Evolutionary conservation across 1,139 yeast species (phyloP).

Genomic region (Hansenula sp.): DNA sequence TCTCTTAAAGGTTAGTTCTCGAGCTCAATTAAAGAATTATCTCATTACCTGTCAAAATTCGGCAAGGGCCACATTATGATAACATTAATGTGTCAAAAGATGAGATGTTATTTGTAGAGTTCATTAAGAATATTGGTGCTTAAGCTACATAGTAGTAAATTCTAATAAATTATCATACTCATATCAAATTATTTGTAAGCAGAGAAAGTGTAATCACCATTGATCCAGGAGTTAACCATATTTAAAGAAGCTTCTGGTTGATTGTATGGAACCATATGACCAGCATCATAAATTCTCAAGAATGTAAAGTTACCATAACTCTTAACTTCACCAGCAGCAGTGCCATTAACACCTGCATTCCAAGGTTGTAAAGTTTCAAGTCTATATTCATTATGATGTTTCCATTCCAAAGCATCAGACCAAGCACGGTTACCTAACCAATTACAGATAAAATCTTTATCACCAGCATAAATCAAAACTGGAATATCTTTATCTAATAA

Average conservation of each 20-base stretch:
- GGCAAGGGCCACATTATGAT: too few relatives aligned
- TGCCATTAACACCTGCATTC: constrained; percentile 29
- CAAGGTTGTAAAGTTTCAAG: constrained; percentile 35
- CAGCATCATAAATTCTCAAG: constrained; percentile 56
- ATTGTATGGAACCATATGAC: constrained; percentile 72
- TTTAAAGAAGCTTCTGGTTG: constrained; percentile 67
- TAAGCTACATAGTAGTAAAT: too few relatives aligned
- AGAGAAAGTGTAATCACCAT: constrained; percentile 35
- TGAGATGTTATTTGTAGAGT: too few relatives aligned
- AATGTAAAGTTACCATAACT: constrained; percentile 49
- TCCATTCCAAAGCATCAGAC: constrained; percentile 68
- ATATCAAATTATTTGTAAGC: constrained; percentile 2
- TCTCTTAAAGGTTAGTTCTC: too few relatives aligned
- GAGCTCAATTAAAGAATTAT: too few relatives aligned
- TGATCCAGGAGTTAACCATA: constrained; percentile 71
- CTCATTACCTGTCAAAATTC: too few relatives aligned
- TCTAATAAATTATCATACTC: too few relatives aligned
- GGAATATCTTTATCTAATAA: constrained; percentile 61
- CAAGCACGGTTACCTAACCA: constrained; percentile 87
- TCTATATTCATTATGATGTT: constrained; percentile 38
- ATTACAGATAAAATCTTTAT: constrained; percentile 84
- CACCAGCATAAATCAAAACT: constrained; percentile 83
- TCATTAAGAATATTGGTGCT: too few relatives aligned
- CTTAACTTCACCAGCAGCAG: constrained; percentile 49
- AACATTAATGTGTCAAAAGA: too few relatives aligned